Conservation (phyloP, 2,329 filamentous ascomycete genomes). For the Blastomyces parvus region DNA sequence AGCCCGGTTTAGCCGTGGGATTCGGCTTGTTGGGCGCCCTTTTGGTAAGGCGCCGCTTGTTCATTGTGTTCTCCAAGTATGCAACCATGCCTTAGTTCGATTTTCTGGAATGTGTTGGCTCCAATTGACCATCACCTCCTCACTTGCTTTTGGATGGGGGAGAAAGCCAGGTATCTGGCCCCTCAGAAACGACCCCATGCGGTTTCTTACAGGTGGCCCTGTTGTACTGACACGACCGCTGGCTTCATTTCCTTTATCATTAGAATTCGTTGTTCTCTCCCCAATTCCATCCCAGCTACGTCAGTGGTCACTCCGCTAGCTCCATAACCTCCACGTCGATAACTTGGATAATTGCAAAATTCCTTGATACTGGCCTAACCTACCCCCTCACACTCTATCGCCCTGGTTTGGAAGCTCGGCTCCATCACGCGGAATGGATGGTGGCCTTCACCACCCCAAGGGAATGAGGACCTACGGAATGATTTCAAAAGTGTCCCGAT, state of each 20-base stretch:
- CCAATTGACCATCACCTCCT: constrained; percentile 11
- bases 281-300: not conserved
- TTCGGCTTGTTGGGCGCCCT: constrained; percentile 9
- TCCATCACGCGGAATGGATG: not conserved
- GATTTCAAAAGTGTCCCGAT: not conserved
- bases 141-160: constrained; percentile 2
- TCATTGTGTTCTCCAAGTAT: constrained; percentile 5
- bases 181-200: not conserved
- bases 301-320: not conserved
- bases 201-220: constrained; percentile 13
- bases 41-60: constrained; percentile 11
- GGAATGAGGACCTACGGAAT: not conserved
- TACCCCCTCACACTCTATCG: not conserved
- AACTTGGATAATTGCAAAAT: not conserved
- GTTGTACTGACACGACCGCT: not conserved
- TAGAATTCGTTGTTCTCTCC: not conserved
- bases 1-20: not conserved
- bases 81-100: constrained; percentile 12
- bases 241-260: not conserved
- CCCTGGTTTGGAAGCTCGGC: not conserved
- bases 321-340: constrained; percentile 1
- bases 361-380: not conserved
- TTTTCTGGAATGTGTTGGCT: constrained; percentile 13
- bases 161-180: not conserved
- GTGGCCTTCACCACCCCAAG: not conserved